Base-by-base conservation (phyloP, 1,284 basidiomycete genomes). In the Ceratobasidium sp. region DNA sequence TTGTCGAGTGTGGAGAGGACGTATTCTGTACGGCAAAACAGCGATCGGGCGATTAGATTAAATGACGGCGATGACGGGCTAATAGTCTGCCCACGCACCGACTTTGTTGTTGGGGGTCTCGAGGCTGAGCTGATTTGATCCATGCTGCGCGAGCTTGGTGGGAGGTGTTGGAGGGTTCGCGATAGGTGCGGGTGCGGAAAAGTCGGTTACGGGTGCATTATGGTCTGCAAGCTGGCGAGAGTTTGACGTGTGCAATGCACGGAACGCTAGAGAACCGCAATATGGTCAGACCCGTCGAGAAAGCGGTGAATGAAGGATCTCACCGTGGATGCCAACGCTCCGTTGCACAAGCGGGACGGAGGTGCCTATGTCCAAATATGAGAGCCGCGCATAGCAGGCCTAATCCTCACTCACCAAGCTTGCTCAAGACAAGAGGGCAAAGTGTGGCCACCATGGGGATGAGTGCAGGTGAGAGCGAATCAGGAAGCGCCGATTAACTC, bases 1-100 rank as follows among this genome's bases (percentile, higher is more conserved):
- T 99, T 99, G 87, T 99, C 97, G 77, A 98, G 86, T 0, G 96
- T 97, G 0, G 96, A 95, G 57, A 99, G 88, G 0, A 98, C 96
- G 88, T 99, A 99, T 85, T 99, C 97, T 95, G 67, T 44, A 81
- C 80, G 49, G 79, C 77, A 25, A 49, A n/a, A 43, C 17, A 75
- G 49, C 78, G 29, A 75, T 61, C 34, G 49, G 19, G 57, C 13
- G 64, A 73, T 62, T 44, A 59, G 43, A 61, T 65, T 57, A 7
- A 68, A 44, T 22, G 37, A 17, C 32, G 59, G 37, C 11, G 57
- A 25, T 7, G 43, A 52, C 19, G 43, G 29, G 57, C 37, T 62
- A 71, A 11, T 32, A 22, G 29, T 4, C 29, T 59, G 56, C 19
- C 11, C 34, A 88, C 92, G 79, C 81, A 95, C 95, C 95, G 81